Evolutionary conservation across 164 flowering plant species (phyloP), one percentile per base, ranked within the genome.

Genomic region (Aristolochia contorta): DNA sequence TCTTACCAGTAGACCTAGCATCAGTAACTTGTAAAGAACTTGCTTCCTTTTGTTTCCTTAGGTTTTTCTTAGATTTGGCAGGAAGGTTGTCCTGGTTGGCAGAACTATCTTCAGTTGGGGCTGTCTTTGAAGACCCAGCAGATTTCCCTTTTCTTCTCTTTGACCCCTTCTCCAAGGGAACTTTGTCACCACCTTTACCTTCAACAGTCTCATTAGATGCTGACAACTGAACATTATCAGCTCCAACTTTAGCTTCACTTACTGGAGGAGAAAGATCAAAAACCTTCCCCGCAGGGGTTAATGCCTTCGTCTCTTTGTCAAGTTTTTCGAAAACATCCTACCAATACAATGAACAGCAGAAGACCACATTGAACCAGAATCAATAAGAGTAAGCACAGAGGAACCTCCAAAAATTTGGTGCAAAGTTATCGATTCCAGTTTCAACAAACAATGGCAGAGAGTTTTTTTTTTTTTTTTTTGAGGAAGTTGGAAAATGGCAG

Each of bases 71-170:
- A 16, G 85, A 70, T 75, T 86, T 93, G 21, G 72, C 58, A 54
- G 87, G 74, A 63, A 71, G 64, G 41, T 72, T 54, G 41, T 89
- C 94, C 64, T 71, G 74, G 58, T 60, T 64, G 62, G 79, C 89
- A 48, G 71, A 62, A 72, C 15, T 68, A 76, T 65, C 77, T 69
- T 83, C 97, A 67, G 60, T 67, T 55, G 72, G 60, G 22, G 56
- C 76, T 37, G 71, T 54, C 70, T 78, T 82, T 20, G 78, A 22
- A 74, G 69, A 69, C 21, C 84, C 88, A 41, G 76, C 18, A 6
- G 80, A 32, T 72, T 88, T 89, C 52, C 94, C 97, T 71, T 77
- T 83, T 75, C 85, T 93, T 81, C 81, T 93, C 75, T 78, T 93
- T 32, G 81, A 75, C 25, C 84, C 90, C 73, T 77, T 89, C 64